These are phyloP conservation scores for barrel medic (Medicago truncatula) DNA, from an alignment of 306 rosid species.

Conservation along the genomic window DNA sequence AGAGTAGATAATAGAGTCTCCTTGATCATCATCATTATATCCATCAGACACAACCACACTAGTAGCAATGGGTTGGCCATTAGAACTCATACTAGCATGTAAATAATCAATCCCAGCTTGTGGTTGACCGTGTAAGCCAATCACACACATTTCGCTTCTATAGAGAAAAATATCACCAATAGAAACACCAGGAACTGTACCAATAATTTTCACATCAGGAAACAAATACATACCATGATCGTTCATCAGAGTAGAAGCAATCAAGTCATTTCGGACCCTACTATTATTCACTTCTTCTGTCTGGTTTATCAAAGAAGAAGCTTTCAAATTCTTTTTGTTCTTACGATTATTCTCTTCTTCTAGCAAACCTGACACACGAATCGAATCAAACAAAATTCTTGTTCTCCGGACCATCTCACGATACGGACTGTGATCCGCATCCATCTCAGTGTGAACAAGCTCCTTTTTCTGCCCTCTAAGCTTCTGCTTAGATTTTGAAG, in stretches of 20 bases:
- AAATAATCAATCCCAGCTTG: conserved; percentile 97
- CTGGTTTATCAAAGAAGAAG: too few relatives aligned
- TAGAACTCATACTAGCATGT: conserved; percentile 80
- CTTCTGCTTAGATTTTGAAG: background rate
- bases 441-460: conserved; percentile 61
- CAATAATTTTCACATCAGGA: conserved; percentile 89
- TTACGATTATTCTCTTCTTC: conserved; percentile 62
- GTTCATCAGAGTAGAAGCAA: conserved; percentile 67
- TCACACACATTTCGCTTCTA: conserved; percentile 84
- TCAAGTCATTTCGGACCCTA: conserved; percentile 61
- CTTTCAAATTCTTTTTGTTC: background rate
- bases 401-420: conserved; percentile 68
- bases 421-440: conserved; percentile 68
- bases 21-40: conserved; percentile 82
- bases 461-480: conserved; percentile 44
- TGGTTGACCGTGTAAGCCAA: conserved; percentile 88
- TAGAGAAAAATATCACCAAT: conserved; percentile 86
- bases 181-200: too few relatives aligned
- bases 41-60: conserved; percentile 94
- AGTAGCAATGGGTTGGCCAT: conserved; percentile 92
- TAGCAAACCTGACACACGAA: conserved; percentile 56
- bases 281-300: too few relatives aligned
- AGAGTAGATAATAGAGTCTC: conserved; percentile 81
- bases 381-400: conserved; percentile 74
- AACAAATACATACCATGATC: conserved; percentile 77